Conservation (phyloP, 495 filamentous ascomycete genomes). For the Hypomontagnella submonticulosa region DNA sequence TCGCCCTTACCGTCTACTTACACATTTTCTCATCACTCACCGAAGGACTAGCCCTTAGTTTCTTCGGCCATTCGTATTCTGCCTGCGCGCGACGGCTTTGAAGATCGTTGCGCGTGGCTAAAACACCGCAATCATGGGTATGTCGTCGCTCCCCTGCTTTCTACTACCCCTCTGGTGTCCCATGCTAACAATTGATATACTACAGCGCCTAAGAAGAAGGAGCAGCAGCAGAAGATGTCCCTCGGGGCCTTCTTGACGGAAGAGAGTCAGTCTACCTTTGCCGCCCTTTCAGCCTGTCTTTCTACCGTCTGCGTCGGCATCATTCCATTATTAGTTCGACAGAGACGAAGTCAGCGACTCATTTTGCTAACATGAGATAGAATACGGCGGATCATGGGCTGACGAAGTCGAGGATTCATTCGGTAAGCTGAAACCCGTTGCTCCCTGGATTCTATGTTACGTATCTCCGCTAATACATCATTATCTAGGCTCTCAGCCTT, state of each 20-base stretch:
- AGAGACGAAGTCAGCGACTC: conserved; percentile 8
- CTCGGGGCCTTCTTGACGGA: conserved; percentile 91
- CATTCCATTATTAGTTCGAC: conserved; percentile 11
- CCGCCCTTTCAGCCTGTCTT: conserved; percentile 34
- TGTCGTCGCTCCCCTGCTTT: conserved; percentile 52
- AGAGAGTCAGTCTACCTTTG: conserved; percentile 70
- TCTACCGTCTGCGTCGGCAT: conserved; percentile 16
- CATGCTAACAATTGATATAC: conserved; percentile 37
- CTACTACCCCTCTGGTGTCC: conserved; percentile 14
- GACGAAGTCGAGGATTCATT: conserved; percentile 94
- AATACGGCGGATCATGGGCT: conserved; percentile 89
- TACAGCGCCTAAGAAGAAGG: conserved; percentile 88
- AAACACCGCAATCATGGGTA: conserved; percentile 89
- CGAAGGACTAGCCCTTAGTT: conserved; percentile 31
- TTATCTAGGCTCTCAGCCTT: conserved; percentile 56
- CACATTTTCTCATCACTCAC: conserved; percentile 5
- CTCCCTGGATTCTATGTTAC: conserved; percentile 19
- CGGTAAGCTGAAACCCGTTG: conserved; percentile 64
- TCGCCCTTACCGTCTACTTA: conserved; percentile 9
- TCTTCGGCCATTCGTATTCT: conserved; percentile 40
- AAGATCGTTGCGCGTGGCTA: conserved; percentile 55
- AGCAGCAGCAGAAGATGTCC: conserved; percentile 89
- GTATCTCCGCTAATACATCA: conserved; percentile 32
- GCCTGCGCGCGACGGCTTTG: conserved; percentile 59
- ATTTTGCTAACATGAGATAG: conserved; percentile 64